Base-by-base conservation (phyloP, 352 stramenopile genomes). In the Globisporangium middletonii region DNA sequence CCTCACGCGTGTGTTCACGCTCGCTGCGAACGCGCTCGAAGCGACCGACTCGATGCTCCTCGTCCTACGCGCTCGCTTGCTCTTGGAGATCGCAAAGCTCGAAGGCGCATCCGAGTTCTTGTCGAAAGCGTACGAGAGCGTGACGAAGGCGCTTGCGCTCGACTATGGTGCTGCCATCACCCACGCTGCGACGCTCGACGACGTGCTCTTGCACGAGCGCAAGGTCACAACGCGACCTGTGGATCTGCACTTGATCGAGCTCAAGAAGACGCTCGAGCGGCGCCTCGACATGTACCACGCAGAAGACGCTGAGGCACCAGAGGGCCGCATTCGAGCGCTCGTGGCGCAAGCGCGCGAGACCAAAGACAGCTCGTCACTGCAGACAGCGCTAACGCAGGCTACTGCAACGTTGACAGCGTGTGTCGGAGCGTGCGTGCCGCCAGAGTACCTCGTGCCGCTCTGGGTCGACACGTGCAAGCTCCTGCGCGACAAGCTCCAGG, bases 41-140 rank as follows among this genome's bases (percentile, higher is more conserved):
- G 82, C 95, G 16, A 49, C 94, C 0, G 73, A 95, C 38, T 96
- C 87, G 8, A 58, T 94, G n/a, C 58, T 96, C 5, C 59, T 94
- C 15, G 69, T 69, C 27, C 71, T 97, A 6, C 85, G 89, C 26
- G 82, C 86, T 9, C 75, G 92, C 26, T 57, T 97, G 9, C 75
- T 94, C 53, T 57, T 96, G 18, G 89, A 97, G 68, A 66, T 94
- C 0, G 73, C 76, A 4, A 95, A 94, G 56, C 72, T 94, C n/a
- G 87, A 97, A 44, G 59, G 95, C n/a, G 63, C 61, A 1, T 79
- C 73, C 2, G 85, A 97, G 50, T 96, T 95, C 55, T 60, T 96
- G 8, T 71, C 64, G n/a, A 96, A 96, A 50, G 89, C 89, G 0
- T 72, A 77, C 27, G 51, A 62, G 3, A 84, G 86, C 37, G 68